phyloP scores from a whole-genome alignment of 176 grass and related monocot genomes.

The Themeda triandra region DNA sequence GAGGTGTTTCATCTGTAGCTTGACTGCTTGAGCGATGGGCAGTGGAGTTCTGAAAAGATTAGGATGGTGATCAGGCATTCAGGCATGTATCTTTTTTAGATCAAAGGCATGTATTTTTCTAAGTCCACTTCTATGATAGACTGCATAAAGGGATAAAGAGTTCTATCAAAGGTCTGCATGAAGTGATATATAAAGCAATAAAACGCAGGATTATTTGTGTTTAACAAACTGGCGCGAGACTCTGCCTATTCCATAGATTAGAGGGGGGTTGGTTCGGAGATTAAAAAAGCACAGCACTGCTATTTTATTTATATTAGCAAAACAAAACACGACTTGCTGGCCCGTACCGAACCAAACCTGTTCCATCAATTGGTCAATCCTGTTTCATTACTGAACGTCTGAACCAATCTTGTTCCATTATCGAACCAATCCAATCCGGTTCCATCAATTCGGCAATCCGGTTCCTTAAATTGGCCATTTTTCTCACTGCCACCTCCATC shows the following conservation, averaged over 20 bases:
- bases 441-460: too few relatives aligned
- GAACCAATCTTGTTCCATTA: too few relatives aligned
- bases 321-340: background rate
- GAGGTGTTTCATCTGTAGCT: background rate
- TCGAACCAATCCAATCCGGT: too few relatives aligned
- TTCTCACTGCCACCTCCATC: too few relatives aligned
- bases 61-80: background rate
- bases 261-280: background rate
- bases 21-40: background rate
- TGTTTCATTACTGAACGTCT: too few relatives aligned
- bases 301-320: too few relatives aligned
- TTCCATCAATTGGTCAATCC: too few relatives aligned
- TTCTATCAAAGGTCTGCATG: background rate
- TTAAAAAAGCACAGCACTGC: background rate
- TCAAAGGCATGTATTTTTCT: background rate
- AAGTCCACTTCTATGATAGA: background rate
- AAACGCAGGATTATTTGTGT: background rate
- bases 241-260: background rate
- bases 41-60: background rate
- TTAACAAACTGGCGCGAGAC: background rate
- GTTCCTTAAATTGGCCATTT: background rate
- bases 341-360: background rate
- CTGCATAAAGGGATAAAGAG: too few relatives aligned
- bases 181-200: background rate
- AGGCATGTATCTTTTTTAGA: too few relatives aligned